Evolutionary conservation across 148 eudicot species (phyloP), one percentile per base, ranked within the genome.

Genomic region (Camellia japonica): DNA sequence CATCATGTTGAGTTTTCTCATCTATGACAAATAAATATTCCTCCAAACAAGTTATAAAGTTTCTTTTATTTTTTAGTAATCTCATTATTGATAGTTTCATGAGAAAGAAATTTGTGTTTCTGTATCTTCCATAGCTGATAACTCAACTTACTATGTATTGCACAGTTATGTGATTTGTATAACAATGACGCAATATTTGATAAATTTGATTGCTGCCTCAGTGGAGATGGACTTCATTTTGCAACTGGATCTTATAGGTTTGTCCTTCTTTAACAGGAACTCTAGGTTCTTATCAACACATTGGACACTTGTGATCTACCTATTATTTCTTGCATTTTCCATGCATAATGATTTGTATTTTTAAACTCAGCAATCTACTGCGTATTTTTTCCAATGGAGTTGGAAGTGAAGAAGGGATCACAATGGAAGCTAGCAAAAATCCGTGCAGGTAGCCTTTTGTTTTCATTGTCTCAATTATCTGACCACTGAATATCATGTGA

Each of bases 211-310:
- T 89, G 91, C 75, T 89, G 91, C 73, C 52, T 87, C 66, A 82
- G 89, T 83, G 86, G 87, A 63, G 89, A 89, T 82, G 88, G 88
- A 23, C 87, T 75, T 65, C 80, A 73, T 64, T 85, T 86, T 77
- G 89, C 91, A 69, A 87, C 91, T 73, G 91, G 91, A 62, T 89
- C 91, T 76, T 89, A 89, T 73, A 85, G 89, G 91, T 89, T 59
- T 67, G 84, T 82, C 70, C 63, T 72, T 38, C 38, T 70, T 47
- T 20, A 51, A 13, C 59, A 5, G 49, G 42, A 76, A 46, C 59
- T 58, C 49, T 71, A 30, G 38, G 55, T 20, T 62, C 63, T 46
- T 81, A 67, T 81, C 67, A 80, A 23, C 42, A 59, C 68, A 69
- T 63, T 68, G 60, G 9, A 69, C 12, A 18, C 66, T 51, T 72